These are phyloP conservation scores for Arabidopsis hybrid DNA, from an alignment of 441 rosid species.

Conservation along the genomic window DNA sequence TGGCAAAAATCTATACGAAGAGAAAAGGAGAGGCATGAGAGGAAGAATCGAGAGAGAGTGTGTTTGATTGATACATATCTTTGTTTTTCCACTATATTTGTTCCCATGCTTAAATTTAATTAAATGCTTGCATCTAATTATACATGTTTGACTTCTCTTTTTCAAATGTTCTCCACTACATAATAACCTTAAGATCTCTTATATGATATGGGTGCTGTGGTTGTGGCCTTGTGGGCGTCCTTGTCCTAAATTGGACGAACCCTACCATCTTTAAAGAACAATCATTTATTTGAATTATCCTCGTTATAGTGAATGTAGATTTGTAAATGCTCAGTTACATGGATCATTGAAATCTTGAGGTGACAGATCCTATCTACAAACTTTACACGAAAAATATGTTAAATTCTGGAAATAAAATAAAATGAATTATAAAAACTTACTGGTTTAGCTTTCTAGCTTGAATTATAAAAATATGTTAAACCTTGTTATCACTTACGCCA, in stretches of 20 bases:
- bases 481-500: too few species aligned
- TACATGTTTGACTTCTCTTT: conserved; percentile 32
- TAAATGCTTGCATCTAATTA: conserved; percentile 17
- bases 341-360: conserved; percentile 15
- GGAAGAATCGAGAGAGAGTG: conserved; percentile 18
- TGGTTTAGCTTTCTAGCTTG: neutral
- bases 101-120: conserved; percentile 1
- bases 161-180: conserved; percentile 35
- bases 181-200: conserved; percentile 28
- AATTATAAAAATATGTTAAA: too few species aligned
- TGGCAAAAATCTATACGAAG: neutral
- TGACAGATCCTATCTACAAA: neutral
- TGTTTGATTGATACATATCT: conserved; percentile 23
- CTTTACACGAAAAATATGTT: neutral
- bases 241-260: conserved; percentile 19
- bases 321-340: conserved; percentile 1
- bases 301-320: neutral
- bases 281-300: conserved; percentile 23
- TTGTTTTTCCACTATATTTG: neutral
- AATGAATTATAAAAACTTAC: neutral
- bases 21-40: conserved; percentile 9
- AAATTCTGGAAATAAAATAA: neutral
- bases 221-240: conserved; percentile 26
- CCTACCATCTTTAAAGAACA: conserved; percentile 35
- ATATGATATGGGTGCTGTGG: conserved; percentile 18